These are phyloP conservation scores for Alternaria sp. DNA, from an alignment of 2,329 filamentous ascomycete species.

Conservation along the genomic window DNA sequence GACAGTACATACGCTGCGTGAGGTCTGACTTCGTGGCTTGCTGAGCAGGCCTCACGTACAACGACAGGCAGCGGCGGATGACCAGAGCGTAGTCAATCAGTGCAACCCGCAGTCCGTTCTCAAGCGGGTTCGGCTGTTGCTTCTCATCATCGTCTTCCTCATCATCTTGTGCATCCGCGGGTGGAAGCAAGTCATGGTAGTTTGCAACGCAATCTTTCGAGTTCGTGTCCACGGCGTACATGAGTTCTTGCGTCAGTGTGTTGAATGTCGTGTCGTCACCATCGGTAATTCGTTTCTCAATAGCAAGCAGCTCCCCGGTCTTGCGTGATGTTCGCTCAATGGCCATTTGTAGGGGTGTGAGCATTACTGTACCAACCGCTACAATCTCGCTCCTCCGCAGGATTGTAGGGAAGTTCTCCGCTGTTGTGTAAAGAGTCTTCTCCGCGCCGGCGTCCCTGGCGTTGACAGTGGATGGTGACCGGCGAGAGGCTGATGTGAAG, in stretches of 20 bases:
- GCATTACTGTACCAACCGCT: constrained; percentile 66
- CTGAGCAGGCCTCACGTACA: constrained; percentile 69
- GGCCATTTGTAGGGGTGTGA: constrained; percentile 83
- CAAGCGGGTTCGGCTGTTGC: constrained; percentile 60
- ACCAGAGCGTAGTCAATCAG: constrained; percentile 88
- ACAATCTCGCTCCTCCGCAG: constrained; percentile 86
- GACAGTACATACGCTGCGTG: constrained; percentile 63
- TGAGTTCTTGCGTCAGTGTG: constrained; percentile 75
- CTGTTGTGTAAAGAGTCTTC: constrained; percentile 83
- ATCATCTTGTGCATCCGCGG: constrained; percentile 43
- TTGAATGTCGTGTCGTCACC: constrained; percentile 74
- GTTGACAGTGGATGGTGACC: constrained; percentile 70
- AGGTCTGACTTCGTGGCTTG: constrained; percentile 67
- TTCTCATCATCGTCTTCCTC: constrained; percentile 54
- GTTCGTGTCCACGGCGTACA: constrained; percentile 74
- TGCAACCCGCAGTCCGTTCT: constrained; percentile 82
- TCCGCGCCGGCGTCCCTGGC: constrained; percentile 77
- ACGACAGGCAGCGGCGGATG: constrained; percentile 79
- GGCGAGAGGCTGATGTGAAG: constrained; percentile 78
- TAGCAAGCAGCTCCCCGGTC: constrained; percentile 78
- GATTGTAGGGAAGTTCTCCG: constrained; percentile 89
- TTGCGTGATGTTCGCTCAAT: constrained; percentile 90
- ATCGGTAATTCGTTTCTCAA: constrained; percentile 76
- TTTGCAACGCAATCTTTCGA: constrained; percentile 79
- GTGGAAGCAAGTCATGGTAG: constrained; percentile 77